Evolutionary conservation across 805 yeast species (phyloP), one percentile per base, ranked within the genome.

Genomic region (Starmerella tilneyi): DNA sequence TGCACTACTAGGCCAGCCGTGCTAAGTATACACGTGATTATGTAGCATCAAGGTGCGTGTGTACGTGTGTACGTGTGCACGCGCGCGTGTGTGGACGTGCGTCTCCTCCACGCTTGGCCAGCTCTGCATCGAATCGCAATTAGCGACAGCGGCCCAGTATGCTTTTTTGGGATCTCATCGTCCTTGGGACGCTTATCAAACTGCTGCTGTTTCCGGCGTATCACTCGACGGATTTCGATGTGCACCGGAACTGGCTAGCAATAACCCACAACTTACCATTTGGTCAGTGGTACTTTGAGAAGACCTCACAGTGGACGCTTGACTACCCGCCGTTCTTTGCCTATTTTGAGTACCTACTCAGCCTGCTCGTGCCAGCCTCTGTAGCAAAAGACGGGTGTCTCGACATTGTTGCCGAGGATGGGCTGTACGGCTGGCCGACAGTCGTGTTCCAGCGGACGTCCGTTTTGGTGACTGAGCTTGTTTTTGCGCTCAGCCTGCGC

Each of bases 281-380:
- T 15, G 64, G 65, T 13, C 61, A 81, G 44, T 92, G 99, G 99
- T 92, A 92, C 60, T 60, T 70, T 33, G 95, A 92, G 38, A 76
- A 84, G 0, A 73, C 76, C 13, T 74, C 76, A 36, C 86, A 82
- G 59, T 92, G 97, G 96, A 92, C 97, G 0, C 66, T 92, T 32
- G 98, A 92, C 62, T 92, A 89, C 64, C 98, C 99, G 9, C 99
- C 99, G 0, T 84, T 86, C 57, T 92, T 92, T 63, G 98, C 98
- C 0, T 88, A 85, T 63, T 89, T 92, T 56, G 98, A 92, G 62
- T 85, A 86, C 83, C 17, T 71, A 3, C 60, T 92, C 39, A 71
- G 94, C 0, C 79, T 71, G 42, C 70, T 83, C 45, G 89, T 82
- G 1, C 94, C 95, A 0, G 41, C 55, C 2, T 23, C 59, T 0